Percentiles rank a stretch among this genome's conserved stretches.
phyloP scores from a whole-genome alignment of 768 basidiomycete genomes.

The Gyrodon lividus region DNA sequence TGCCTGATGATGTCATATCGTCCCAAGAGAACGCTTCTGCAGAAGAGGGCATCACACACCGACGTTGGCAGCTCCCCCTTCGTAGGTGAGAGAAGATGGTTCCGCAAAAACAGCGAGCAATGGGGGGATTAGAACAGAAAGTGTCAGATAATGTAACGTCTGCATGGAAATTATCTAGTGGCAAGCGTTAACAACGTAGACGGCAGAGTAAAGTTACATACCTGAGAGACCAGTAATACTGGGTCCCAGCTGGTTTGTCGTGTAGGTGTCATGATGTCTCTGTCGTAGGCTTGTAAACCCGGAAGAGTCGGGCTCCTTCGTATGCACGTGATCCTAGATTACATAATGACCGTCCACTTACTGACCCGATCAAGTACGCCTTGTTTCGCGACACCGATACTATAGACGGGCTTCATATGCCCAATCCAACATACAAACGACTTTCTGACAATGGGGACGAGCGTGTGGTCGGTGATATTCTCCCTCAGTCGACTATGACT shows the following conservation, averaged over 20 bases:
- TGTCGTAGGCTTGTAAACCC: not conserved
- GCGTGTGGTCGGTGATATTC: conserved; percentile 11
- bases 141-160: conserved; percentile 88
- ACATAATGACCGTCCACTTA: conserved; percentile 12
- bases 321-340: conserved; percentile 13
- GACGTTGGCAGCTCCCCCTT: conserved; percentile 78
- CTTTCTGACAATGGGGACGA: conserved; percentile 29
- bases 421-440: conserved; percentile 29
- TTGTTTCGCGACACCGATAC: not conserved
- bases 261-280: conserved; percentile 33
- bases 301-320: not conserved
- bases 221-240: conserved; percentile 83
- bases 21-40: not conserved
- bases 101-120: conserved; percentile 75
- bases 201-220: conserved; percentile 23
- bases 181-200: not conserved
- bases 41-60: conserved; percentile 43
- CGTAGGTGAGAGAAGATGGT: conserved; percentile 62
- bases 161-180: conserved; percentile 89
- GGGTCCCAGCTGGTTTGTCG: conserved; percentile 82
- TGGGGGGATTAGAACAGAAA: conserved; percentile 80
- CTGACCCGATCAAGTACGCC: too few species aligned
- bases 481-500: conserved; percentile 4
- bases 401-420: conserved; percentile 21
- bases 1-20: conserved; percentile 44